Base-by-base conservation (phyloP, 768 basidiomycete genomes). In the Rhodotorula babjevae region DNA sequence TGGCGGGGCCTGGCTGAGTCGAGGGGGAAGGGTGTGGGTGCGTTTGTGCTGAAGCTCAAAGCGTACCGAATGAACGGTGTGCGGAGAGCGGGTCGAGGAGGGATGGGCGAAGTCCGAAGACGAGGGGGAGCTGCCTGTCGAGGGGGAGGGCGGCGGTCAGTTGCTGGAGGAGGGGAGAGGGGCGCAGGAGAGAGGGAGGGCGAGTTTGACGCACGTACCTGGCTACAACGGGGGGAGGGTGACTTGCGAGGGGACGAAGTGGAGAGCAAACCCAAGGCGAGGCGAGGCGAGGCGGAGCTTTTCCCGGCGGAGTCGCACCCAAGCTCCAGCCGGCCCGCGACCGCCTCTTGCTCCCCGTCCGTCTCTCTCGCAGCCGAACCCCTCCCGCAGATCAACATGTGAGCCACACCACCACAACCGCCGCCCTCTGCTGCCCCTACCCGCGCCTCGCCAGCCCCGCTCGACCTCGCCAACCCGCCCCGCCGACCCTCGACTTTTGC, bases 11-110 rank as follows among this genome's bases (percentile, higher is more conserved):
- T 16, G 19, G 36, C 21, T 21, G 33, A 42, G 47, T 29, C 44
- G 44, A n/a, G 44, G 60, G 15, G 9, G 16, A 14, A 7, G 55
- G n/a, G 27, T 29, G 58, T 42, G 23, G 23, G 58, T 42, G 58
- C 6, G n/a, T n/a, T 42, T 14, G 29, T 60, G 59, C 59, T 33
- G 59, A 18, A 16, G 59, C 59, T 61, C 59, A 8, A 19, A 44
- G 59, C 59, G 59, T 61, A 61, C 59, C 59, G 59, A 27, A 61
- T 27, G 31, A 59, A n/a, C 59, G 59, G 59, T 61, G 59, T 61
- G 59, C 59, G 29, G 59, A 46, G 59, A 61, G 59, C 59, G 27
- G 42, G 56, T 57, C 56, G 44, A 61, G 58, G 33, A 19, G 33
- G 57, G 33, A n/a, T 7, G 57, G 36, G 57, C 33, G 57, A 36